phyloP scores from a whole-genome alignment of 108 stramenopile species.

The Skeletonema costatum region DNA sequence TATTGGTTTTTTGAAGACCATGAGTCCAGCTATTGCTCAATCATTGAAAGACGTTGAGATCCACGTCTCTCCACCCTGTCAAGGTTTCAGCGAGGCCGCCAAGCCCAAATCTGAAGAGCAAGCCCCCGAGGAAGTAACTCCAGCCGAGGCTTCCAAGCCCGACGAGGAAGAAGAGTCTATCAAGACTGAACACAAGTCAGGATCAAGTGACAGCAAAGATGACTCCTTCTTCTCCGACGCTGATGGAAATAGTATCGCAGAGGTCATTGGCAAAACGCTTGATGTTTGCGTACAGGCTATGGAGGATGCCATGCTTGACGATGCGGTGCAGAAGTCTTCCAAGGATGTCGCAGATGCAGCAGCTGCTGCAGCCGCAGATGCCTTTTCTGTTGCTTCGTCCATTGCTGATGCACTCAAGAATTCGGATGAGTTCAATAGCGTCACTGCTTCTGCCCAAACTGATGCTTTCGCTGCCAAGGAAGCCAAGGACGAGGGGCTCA shows the following conservation, averaged over 20 bases:
- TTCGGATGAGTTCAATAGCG: slow-evolving; percentile 28
- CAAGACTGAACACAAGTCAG: not conserved
- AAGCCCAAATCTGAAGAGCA: slow-evolving; percentile 2
- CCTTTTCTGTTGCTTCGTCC: slow-evolving; percentile 48
- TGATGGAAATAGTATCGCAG: slow-evolving; percentile 70
- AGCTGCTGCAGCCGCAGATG: slow-evolving; percentile 8
- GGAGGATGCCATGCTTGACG: slow-evolving; percentile 29
- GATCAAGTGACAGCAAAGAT: slow-evolving; percentile 11
- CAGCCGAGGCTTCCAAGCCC: not conserved
- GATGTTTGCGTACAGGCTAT: slow-evolving; percentile 34
- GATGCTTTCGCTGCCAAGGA: slow-evolving; percentile 29
- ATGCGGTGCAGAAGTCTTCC: not conserved
- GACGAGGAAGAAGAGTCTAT: not conserved
- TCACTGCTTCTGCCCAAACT: slow-evolving; percentile 5
- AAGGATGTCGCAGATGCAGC: slow-evolving; percentile 8
- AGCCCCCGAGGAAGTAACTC: not conserved
- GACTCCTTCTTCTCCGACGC: slow-evolving; percentile 77
- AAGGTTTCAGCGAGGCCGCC: not conserved
- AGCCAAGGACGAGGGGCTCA: not conserved
- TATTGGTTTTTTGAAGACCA: not conserved
- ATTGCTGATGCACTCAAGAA: slow-evolving; percentile 31
- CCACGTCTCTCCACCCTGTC: not conserved
- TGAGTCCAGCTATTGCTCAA: not conserved
- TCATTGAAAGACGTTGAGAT: slow-evolving; percentile 1
- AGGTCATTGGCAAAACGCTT: slow-evolving; percentile 62